Evolutionary conservation across 129 eudicot species (phyloP), one percentile per base, ranked within the genome.

Genomic region (Dittrichia graveolens): DNA sequence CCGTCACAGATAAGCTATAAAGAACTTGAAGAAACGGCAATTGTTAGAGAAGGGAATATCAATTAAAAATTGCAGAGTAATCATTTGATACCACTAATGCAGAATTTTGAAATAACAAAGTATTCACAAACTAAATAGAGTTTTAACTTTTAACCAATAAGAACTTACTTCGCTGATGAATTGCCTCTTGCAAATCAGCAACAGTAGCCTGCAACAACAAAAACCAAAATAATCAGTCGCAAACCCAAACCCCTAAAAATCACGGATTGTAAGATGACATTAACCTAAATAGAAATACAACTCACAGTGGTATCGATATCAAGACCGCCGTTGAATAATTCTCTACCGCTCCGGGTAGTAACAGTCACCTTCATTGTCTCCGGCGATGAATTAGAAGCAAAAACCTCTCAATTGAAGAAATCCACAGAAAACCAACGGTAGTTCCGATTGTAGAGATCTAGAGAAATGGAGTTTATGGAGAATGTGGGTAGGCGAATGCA

Each of bases 101-200:
- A 47, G 11, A 47, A 47, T 13, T 12, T 47, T 11, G 15, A 47
- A 47, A 47, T 9, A 47, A 13, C 13, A 9, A 3, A 47, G 4
- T 3, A 16, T 16, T 54, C 8, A 53, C 31, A 53, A n/a, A n/a
- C 58, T 4, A 54, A 18, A 41, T 18, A 11, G 41, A 13, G 19
- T 53, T 39, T 39, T 9, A 8, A 55, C n/a, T 53, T 39, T 39
- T 9, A 8, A 55, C n/a, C 15, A 31, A 13, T 2, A 43, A 74
- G 7, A 44, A 2, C 93, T 80, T 67, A 92, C 97, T 83, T 75
- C 79, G 73, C 67, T 81, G 82, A 78, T 92, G 88, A 69, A 92
- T 92, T 16, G 96, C 94, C 55, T 92, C 89, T 83, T 92, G 96
- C 83, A 92, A 88, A 92, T 92, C 93, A 81, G 96, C 89, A 4